These are phyloP conservation scores for Eucalyptus dawsonii DNA, from an alignment of 345 rosid genomes.

Conservation along the genomic window DNA sequence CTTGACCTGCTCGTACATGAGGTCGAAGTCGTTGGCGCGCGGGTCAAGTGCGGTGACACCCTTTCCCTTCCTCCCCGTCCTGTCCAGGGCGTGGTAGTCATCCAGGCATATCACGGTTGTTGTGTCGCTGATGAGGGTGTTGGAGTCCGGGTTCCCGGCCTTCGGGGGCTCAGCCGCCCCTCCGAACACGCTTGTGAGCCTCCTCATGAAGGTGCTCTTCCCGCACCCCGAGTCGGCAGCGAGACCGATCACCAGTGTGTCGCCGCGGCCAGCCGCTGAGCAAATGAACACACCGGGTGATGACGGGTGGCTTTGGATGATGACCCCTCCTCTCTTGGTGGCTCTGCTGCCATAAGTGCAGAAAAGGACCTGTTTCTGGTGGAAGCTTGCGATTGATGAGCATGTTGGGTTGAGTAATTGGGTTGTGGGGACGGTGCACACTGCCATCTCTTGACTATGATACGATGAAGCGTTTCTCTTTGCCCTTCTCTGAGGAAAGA, in stretches of 20 bases:
- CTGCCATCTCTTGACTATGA: neutral
- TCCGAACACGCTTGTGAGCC: constrained; percentile 87
- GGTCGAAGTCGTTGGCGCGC: constrained; percentile 83
- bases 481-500: neutral
- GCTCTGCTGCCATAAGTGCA: neutral
- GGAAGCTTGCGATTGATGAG: neutral
- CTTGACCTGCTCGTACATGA: constrained; percentile 93
- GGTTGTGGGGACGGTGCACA: neutral
- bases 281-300: neutral
- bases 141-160: constrained; percentile 97
- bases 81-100: constrained; percentile 86
- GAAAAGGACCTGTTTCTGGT: neutral
- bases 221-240: constrained; percentile 98
- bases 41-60: constrained; percentile 98
- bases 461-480: neutral
- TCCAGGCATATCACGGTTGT: constrained; percentile 94
- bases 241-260: constrained; percentile 75
- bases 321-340: constrained; percentile 1
- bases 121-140: constrained; percentile 87
- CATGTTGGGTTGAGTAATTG: constrained; percentile 1
- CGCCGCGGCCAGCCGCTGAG: neutral
- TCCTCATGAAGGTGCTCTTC: constrained; percentile 92
- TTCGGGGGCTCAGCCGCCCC: constrained; percentile 91
- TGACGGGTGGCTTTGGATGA: neutral
- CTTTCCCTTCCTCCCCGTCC: constrained; percentile 80